Evolutionary conservation across 73 alveolate species (phyloP), one percentile per base, ranked within the genome.

Genomic region (Paramecium biaurelia): DNA sequence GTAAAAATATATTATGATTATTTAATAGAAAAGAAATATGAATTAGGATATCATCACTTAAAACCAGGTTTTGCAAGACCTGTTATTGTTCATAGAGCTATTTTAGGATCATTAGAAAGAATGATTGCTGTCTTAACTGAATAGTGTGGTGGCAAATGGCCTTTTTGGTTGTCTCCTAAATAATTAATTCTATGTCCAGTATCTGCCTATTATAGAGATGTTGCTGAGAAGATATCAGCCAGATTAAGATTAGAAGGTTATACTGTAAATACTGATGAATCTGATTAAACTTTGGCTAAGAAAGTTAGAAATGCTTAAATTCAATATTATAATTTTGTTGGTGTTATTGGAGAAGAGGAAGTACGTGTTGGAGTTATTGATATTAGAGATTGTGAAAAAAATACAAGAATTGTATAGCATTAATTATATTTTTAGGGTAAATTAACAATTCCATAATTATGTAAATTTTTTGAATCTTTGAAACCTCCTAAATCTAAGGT

Each of bases 71-170:
- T 92, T 96, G 96, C 96, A 68, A 94, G 99, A 70, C 99, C 99
- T 21, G 99, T 98, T 53, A 97, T 99, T 70, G 96, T 99, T 28
- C 99, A 99, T 72, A 95, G 99, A 76, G 99, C 99, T 56, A 96
- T 99, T 86, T 93, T 99, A 70, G 99, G 99, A 53, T 98, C 99
- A 14, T 93, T 99, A 9, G 99, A 99, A 92, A 97, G 99, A 92
- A 95, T 98, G 95, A 92, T 98, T 23, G 99, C 99, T 23, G 97
- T 98, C 49, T 94, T 98, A 79, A 96, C 95, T 57, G 99, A 99
- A 88, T 99, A 99, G 85, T 49, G 95, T 57, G 99, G 97, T 79
- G 99, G 99, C 20, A 98, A 98, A 92, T 99, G 99, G 99, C 99
- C 99, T 11, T 98, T 99, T 93, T 99, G 99, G 99, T 88, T 99